Evolutionary conservation across 2,329 filamentous ascomycete species (phyloP).

Genomic region (Bertia moriformis): DNA sequence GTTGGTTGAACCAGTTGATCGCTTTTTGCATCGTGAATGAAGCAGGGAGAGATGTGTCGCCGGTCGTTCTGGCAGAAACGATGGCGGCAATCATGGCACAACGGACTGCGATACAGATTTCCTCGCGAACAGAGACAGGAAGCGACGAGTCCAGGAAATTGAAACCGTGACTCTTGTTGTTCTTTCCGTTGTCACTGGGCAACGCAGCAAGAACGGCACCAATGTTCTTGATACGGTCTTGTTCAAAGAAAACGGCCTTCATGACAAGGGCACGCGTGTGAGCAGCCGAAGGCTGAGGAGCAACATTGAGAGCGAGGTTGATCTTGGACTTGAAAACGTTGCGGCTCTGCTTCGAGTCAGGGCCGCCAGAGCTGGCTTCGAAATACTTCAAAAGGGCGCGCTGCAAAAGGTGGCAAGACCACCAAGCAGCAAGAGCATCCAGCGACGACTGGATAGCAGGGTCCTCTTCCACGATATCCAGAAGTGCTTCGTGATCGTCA

Average conservation of each 20-base stretch:
- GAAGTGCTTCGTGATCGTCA: conserved; percentile 30
- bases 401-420: conserved; percentile 38
- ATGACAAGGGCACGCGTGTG: conserved; percentile 41
- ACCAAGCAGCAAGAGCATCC: conserved; percentile 50
- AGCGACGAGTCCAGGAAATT: conserved; percentile 37
- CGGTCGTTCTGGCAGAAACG: conserved; percentile 19
- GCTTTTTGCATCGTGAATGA: conserved; percentile 21
- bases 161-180: conserved; percentile 13
- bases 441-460: conserved; percentile 46
- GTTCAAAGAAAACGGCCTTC: conserved; percentile 40
- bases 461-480: conserved; percentile 47
- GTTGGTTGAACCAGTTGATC: conserved; percentile 21
- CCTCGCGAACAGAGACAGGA: conserved; percentile 27
- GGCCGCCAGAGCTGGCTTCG: conserved; percentile 24
- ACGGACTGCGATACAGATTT: conserved; percentile 40
- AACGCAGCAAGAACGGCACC: conserved; percentile 34
- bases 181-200: conserved; percentile 19
- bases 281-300: conserved; percentile 43
- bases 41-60: conserved; percentile 14
- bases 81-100: conserved; percentile 43
- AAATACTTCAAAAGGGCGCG: conserved; percentile 32
- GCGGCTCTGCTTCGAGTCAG: conserved; percentile 16
- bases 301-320: conserved; percentile 33
- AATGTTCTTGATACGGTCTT: conserved; percentile 32
- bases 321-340: conserved; percentile 29